phyloP scores from a whole-genome alignment of 2,329 filamentous ascomycete species.

The Fusarium praegraminearum region DNA sequence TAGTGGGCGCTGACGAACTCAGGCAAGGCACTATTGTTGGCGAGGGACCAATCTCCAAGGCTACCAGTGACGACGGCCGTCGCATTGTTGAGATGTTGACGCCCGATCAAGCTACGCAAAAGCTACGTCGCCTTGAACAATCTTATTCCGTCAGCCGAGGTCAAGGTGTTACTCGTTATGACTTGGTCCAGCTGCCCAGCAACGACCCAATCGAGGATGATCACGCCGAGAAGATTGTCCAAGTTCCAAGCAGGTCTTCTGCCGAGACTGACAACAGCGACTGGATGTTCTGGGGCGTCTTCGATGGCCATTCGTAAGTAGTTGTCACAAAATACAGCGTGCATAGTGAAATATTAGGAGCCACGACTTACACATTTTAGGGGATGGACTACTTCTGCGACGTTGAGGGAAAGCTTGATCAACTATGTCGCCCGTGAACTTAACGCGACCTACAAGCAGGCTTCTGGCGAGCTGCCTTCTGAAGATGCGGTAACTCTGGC shows the following conservation, averaged over 20 bases:
- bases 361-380: constrained; percentile 58
- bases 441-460: constrained; percentile 88
- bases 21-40: constrained; percentile 88
- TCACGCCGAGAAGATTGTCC: constrained; percentile 97
- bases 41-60: constrained; percentile 88
- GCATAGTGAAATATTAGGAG: background rate
- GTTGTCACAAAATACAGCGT: background rate
- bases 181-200: constrained; percentile 92
- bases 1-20: constrained; percentile 90
- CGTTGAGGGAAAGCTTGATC: constrained; percentile 91
- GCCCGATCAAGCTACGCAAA: constrained; percentile 91
- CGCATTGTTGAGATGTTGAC: constrained; percentile 96
- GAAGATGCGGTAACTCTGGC: constrained; percentile 87
- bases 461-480: constrained; percentile 71
- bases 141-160: constrained; percentile 92
- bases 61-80: constrained; percentile 84
- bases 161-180: constrained; percentile 92
- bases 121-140: constrained; percentile 88
- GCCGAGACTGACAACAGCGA: constrained; percentile 72
- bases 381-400: constrained; percentile 98
- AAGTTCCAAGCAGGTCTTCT: constrained; percentile 74
- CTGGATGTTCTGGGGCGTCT: constrained; percentile 99
- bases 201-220: constrained; percentile 99
- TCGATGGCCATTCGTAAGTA: constrained; percentile 92
- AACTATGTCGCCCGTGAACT: constrained; percentile 93